Conservation (phyloP, 305 asterid species). For the Solanum chacoense region DNA sequence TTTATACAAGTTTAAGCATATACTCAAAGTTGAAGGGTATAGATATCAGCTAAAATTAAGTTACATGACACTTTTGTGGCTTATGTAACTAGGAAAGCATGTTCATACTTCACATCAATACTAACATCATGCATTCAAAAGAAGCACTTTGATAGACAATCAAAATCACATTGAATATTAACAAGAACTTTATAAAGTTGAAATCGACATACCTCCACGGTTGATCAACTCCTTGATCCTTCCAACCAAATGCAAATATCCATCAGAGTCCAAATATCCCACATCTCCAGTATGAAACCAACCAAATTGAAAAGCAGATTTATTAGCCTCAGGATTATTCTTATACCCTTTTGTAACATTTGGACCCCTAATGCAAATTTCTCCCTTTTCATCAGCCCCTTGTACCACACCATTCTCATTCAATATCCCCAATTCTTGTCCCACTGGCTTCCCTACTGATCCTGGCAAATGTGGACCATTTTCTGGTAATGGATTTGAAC, state of each 20-base stretch:
- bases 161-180: neutral
- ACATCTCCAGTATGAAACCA: slow-evolving; percentile 94
- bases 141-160: neutral
- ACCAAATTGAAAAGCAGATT: slow-evolving; percentile 65
- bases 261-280: slow-evolving; percentile 71
- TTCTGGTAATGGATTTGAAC: slow-evolving; percentile 73
- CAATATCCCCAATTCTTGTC: slow-evolving; percentile 79
- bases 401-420: slow-evolving; percentile 50
- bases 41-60: no score
- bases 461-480: slow-evolving; percentile 66
- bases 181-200: neutral
- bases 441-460: slow-evolving; percentile 80
- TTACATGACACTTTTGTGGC: neutral
- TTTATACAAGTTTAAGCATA: no score
- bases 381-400: slow-evolving; percentile 49
- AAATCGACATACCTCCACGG: slow-evolving; percentile 65
- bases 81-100: neutral
- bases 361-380: slow-evolving; percentile 80
- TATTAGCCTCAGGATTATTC: slow-evolving; percentile 70
- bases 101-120: neutral
- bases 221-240: slow-evolving; percentile 86
- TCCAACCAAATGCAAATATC: slow-evolving; percentile 88
- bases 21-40: no score
- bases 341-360: slow-evolving; percentile 79
- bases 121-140: neutral